A percentile compares a stretch with the other conserved stretches of the same genome.
phyloP scores from a whole-genome alignment of 352 stramenopile genomes.

The Pythium scleroteichum region DNA sequence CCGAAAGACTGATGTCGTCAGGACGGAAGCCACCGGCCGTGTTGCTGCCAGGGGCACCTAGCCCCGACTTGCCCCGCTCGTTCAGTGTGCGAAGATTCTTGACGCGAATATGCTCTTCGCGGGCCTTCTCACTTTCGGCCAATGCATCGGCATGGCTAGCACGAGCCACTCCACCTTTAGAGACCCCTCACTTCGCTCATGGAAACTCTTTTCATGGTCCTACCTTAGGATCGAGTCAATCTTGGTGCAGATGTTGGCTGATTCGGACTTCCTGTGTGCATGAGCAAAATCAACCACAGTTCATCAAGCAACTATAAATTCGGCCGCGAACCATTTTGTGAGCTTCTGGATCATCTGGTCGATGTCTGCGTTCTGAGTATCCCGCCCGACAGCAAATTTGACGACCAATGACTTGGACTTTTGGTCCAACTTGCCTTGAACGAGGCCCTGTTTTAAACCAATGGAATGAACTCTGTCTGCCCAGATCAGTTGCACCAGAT shows the following conservation, averaged over 20 bases:
- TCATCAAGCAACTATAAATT: no score
- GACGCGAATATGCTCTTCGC: slow-evolving; percentile 49
- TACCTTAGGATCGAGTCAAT: slow-evolving; percentile 76
- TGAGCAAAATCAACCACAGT: background rate
- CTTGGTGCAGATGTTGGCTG: slow-evolving; percentile 53
- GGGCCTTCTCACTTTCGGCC: slow-evolving; percentile 46
- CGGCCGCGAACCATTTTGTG: slow-evolving; percentile 57
- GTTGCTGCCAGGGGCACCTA: slow-evolving; percentile 13
- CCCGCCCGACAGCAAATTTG: slow-evolving; percentile 88
- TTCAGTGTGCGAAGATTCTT: slow-evolving; percentile 55
- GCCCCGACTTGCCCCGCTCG: slow-evolving; percentile 46
- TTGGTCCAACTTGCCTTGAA: slow-evolving; percentile 91
- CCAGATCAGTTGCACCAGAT: background rate
- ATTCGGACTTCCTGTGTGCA: slow-evolving; percentile 54
- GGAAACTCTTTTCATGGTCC: background rate
- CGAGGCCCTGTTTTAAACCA: slow-evolving; percentile 73
- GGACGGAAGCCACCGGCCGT: slow-evolving; percentile 32
- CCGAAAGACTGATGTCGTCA: slow-evolving; percentile 49
- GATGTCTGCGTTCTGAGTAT: slow-evolving; percentile 85
- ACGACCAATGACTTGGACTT: slow-evolving; percentile 78
- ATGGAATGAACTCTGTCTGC: no score
- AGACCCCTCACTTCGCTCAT: no score
- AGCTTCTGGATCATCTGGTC: slow-evolving; percentile 90
- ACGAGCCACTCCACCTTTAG: no score
- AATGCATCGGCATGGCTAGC: slow-evolving; percentile 54